Conservation (phyloP, 1,139 yeast genomes). For the Protomyces macrosporus region DNA sequence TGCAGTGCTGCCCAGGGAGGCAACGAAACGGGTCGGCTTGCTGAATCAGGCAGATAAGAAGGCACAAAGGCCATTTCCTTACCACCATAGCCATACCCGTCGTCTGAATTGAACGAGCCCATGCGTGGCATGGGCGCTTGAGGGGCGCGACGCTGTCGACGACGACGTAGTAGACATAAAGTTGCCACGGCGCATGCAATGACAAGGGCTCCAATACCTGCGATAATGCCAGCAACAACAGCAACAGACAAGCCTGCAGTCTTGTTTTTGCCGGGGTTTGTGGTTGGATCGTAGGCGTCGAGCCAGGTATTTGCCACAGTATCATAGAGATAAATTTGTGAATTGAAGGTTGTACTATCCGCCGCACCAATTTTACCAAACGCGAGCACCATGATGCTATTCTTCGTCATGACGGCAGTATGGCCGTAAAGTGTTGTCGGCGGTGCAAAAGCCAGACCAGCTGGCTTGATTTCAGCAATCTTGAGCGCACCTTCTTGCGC, state of each 20-base stretch:
- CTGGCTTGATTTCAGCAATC: background rate
- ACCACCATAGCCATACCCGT: background rate
- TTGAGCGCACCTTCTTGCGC: background rate
- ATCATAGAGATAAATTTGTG: conserved; percentile 6
- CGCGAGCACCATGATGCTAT: conserved; percentile 17
- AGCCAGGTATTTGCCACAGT: conserved; percentile 17
- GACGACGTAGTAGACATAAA: background rate
- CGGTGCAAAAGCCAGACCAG: conserved; percentile 2
- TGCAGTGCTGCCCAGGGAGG: conserved; percentile 26
- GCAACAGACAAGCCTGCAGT: background rate
- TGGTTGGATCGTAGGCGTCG: conserved; percentile 8
- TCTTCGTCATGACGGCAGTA: conserved; percentile 17
- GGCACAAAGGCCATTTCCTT: background rate
- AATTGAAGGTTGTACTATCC: conserved; percentile 7
- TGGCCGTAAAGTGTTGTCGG: conserved; percentile 4
- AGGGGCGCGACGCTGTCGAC: background rate
- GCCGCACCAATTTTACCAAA: conserved; percentile 8
- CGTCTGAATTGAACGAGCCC: conserved; percentile 2
- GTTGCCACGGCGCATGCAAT: background rate
- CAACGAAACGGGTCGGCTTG: background rate
- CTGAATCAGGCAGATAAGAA: background rate
- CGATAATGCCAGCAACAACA: background rate
- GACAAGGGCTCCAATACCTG: background rate
- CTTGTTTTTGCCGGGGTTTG: background rate
- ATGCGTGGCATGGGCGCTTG: background rate